Base-by-base conservation (phyloP, 2,329 filamentous ascomycete species). In the Colletotrichum tropicale region DNA sequence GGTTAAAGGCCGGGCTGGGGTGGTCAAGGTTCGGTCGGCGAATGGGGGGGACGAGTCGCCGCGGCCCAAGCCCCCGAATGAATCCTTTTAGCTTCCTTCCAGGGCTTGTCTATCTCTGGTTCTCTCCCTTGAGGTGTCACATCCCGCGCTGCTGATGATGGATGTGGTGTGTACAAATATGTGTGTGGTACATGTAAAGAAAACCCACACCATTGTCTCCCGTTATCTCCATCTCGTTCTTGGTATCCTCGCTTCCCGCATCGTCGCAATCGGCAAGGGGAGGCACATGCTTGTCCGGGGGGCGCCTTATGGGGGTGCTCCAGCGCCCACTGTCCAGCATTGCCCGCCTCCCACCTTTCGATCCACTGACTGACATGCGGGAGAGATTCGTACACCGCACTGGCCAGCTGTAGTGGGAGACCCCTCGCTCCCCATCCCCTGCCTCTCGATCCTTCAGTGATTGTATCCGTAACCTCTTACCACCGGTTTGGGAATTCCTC, bases 241-340 rank as follows among this genome's bases (percentile, higher is more conserved):
- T 56, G 56, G 55, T 38, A 66, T 66, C 9, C 24, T 66, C 60
- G 48, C 65, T 26, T 64, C 58, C 30, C 32, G n/a, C 56, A 30
- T 52, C 34, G 55, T 70, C 43, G 66, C 56, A 56, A 70, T 48
- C 66, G 58, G 26, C 21, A 43, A 21, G 30, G 26, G 60, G 34
- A 64, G 34, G 71, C 71, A 71, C 36, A 60, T 74, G 66, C 67
- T 60, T 43, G 60, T 70, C 71, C 58, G 71, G 67, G 67, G 43
- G 71, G 48, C 69, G 43, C 71, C 26, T 55, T 38, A 73, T 69
- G 70, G 55, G 36, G 69, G n/a, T 21, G 16, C 24, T 66, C 36
- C 26, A 13, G 26, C 36, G n/a, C 43, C n/a, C 43, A 48, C 43
- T 13, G 43, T 48, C 43, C n/a, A 43, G 36, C 9, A 38, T 24